Conservation (phyloP, 2,329 filamentous ascomycete genomes). For the Dactylellina cionopaga region DNA sequence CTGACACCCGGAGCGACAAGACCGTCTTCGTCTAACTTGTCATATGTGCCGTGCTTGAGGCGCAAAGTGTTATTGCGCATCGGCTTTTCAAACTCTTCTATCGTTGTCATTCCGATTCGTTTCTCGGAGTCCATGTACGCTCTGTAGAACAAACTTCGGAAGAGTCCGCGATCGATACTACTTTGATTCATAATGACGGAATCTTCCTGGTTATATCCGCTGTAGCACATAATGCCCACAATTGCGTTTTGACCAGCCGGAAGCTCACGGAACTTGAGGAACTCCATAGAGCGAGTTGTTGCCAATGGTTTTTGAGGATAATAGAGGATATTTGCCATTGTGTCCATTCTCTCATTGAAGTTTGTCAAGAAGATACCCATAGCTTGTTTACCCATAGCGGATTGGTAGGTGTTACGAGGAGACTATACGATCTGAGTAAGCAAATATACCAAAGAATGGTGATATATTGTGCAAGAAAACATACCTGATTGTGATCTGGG, state of each 20-base stretch:
- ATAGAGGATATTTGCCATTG: slow-evolving; percentile 98
- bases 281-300: slow-evolving; percentile 97
- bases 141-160: slow-evolving; percentile 97
- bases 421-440: slow-evolving; percentile 69
- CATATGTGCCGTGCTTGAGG: slow-evolving; percentile 93
- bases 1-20: slow-evolving; percentile 92
- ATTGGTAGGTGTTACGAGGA: slow-evolving; percentile 98
- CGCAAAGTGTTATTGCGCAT: slow-evolving; percentile 86
- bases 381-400: slow-evolving; percentile 99
- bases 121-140: slow-evolving; percentile 98
- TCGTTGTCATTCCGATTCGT: slow-evolving; percentile 88
- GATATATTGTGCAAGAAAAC: slow-evolving; percentile 54
- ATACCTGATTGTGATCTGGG: slow-evolving; percentile 93
- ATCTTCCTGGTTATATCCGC: slow-evolving; percentile 99
- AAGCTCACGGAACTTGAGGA: slow-evolving; percentile 95
- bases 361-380: slow-evolving; percentile 99
- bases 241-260: slow-evolving; percentile 98
- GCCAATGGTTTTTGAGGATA: slow-evolving; percentile 98
- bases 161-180: slow-evolving; percentile 95
- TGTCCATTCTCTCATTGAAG: slow-evolving; percentile 96
- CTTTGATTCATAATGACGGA: slow-evolving; percentile 99
- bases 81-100: slow-evolving; percentile 96
- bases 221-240: slow-evolving; percentile 96
- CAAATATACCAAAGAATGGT: slow-evolving; percentile 28
- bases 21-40: slow-evolving; percentile 96